Conservation (phyloP, 768 basidiomycete genomes). For the Tylopilus intermedius region DNA sequence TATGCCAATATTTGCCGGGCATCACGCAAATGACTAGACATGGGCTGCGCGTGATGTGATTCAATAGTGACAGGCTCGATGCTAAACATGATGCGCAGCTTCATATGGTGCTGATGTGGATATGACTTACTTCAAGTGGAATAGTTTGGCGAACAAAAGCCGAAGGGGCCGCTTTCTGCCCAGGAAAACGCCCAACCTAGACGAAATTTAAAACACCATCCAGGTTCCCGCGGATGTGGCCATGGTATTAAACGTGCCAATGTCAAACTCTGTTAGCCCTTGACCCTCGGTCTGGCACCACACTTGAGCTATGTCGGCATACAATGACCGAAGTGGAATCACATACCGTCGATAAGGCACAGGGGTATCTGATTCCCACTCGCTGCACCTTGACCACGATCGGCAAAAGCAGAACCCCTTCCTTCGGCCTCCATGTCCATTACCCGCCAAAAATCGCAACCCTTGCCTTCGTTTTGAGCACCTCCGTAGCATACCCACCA, state of each 20-base stretch:
- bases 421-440: constrained; percentile 68
- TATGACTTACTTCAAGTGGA: not conserved
- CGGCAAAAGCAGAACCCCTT: constrained; percentile 44
- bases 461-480: constrained; percentile 80
- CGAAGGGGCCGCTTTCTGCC: not conserved
- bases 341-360: constrained; percentile 2
- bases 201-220: too few relatives aligned
- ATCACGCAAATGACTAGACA: constrained; percentile 2
- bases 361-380: not conserved
- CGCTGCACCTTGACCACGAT: constrained; percentile 7
- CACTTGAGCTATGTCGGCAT: constrained; percentile 1
- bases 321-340: not conserved
- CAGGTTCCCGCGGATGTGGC: not conserved
- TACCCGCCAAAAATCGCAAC: constrained; percentile 69
- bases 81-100: not conserved
- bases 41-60: not conserved
- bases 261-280: not conserved
- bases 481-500: constrained; percentile 79
- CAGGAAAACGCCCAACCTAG: not conserved
- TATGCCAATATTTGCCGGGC: not conserved
- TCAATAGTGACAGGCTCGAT: not conserved
- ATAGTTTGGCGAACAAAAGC: not conserved
- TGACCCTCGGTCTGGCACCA: not conserved
- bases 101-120: not conserved
- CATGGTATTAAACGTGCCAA: not conserved